A percentile compares a stretch with the other conserved stretches of the same genome.
phyloP scores from a whole-genome alignment of 257 asterid species.

The Solanum chilense region DNA sequence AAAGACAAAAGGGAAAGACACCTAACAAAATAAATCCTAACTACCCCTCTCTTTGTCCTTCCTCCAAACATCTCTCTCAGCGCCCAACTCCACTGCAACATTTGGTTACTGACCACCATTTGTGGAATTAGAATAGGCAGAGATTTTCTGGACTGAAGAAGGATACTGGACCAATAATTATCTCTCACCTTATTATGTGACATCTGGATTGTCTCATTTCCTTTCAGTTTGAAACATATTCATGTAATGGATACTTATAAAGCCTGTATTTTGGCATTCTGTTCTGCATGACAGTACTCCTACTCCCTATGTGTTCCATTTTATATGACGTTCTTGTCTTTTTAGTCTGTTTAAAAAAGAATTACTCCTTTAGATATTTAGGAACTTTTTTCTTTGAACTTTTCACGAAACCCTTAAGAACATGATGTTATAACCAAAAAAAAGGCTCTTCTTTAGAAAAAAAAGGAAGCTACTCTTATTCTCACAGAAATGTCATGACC shows the following conservation, averaged over 20 bases:
- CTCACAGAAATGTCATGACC: neutral
- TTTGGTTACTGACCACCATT: neutral
- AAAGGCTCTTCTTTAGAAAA: neutral
- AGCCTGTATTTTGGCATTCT: neutral
- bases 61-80: neutral
- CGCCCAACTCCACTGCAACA: neutral
- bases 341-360: neutral
- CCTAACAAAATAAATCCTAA: neutral
- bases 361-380: neutral
- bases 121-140: neutral
- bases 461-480: neutral
- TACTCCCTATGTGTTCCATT: neutral
- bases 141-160: neutral
- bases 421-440: neutral
- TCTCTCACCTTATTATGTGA: neutral
- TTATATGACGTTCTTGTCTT: neutral
- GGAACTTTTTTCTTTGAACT: neutral
- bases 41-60: neutral
- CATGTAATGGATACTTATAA: neutral
- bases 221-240: neutral
- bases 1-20: neutral
- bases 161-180: neutral
- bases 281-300: neutral
- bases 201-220: neutral
- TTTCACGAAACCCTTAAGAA: neutral